Conservation (phyloP, 1,284 basidiomycete species). For the Puccinia triticina region DNA sequence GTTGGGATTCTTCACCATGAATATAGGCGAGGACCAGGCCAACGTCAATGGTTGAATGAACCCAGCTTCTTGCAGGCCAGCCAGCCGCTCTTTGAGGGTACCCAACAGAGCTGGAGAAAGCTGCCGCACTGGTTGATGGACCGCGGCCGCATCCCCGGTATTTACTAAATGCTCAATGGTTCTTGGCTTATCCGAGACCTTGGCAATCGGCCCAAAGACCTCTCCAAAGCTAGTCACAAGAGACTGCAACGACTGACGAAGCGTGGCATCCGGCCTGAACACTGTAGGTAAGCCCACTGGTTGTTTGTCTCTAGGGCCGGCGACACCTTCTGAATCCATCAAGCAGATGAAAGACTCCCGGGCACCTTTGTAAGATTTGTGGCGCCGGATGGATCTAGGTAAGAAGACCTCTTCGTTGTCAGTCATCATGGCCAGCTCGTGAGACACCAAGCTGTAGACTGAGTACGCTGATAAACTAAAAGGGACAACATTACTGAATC, state of each 20-base stretch:
- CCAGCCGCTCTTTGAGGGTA: neutral
- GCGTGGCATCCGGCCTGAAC: neutral
- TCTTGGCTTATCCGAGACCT: neutral
- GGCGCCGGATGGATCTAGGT: neutral
- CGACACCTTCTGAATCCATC: slow-evolving; percentile 13
- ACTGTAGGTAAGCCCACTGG: slow-evolving; percentile 3
- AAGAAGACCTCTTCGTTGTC: slow-evolving; percentile 10
- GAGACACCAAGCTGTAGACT: neutral
- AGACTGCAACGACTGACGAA: neutral
- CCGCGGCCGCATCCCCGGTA: neutral
- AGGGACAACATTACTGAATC: neutral
- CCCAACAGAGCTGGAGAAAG: slow-evolving; percentile 12
- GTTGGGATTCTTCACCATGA: neutral
- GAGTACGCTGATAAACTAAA: neutral
- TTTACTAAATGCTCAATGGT: slow-evolving; percentile 11
- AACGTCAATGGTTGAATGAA: slow-evolving; percentile 2
- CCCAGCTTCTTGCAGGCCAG: neutral
- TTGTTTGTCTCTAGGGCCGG: slow-evolving; percentile 19
- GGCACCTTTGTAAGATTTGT: slow-evolving; percentile 10
- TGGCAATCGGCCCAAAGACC: neutral
- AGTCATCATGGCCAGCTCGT: neutral
- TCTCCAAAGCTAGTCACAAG: neutral
- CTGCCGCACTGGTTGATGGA: slow-evolving; percentile 10
- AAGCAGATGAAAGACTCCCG: slow-evolving; percentile 20
- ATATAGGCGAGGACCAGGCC: slow-evolving; percentile 1